phyloP scores from a whole-genome alignment of 2,329 filamentous ascomycete species.

The Trichophyton benhamiae region DNA sequence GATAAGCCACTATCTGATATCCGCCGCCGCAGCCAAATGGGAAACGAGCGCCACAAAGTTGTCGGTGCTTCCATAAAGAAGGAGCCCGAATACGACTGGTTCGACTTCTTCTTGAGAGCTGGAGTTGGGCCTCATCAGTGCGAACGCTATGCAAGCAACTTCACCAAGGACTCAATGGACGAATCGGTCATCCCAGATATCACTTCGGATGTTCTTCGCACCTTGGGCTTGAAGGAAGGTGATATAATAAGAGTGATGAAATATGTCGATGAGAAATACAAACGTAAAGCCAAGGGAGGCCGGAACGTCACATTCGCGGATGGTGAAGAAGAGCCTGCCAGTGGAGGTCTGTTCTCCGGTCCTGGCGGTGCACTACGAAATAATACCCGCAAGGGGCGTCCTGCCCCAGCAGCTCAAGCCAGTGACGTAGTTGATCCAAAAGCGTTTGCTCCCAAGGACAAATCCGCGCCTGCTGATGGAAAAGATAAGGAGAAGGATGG shows the following conservation, averaged over 20 bases:
- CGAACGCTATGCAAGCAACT: constrained; percentile 84
- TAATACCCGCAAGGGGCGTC: constrained; percentile 85
- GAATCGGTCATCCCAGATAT: constrained; percentile 87
- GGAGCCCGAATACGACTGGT: constrained; percentile 80
- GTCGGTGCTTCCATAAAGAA: constrained; percentile 26
- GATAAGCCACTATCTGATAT: constrained; percentile 88
- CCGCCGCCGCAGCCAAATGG: constrained; percentile 38
- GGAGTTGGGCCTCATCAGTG: constrained; percentile 87
- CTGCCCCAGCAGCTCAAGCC: constrained; percentile 72
- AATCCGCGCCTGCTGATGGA: constrained; percentile 35
- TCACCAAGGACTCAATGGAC: constrained; percentile 86
- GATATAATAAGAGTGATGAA: constrained; percentile 96
- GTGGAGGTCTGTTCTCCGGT: constrained; percentile 75
- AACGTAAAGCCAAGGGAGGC: constrained; percentile 47
- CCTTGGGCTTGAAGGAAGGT: constrained; percentile 84
- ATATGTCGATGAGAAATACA: constrained; percentile 67
- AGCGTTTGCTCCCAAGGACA: constrained; percentile 57
- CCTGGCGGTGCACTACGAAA: constrained; percentile 84
- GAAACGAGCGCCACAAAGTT: constrained; percentile 26
- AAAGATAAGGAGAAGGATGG: constrained; percentile 38
- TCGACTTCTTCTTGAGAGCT: constrained; percentile 90
- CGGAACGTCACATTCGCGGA: constrained; percentile 41
- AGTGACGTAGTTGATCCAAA: constrained; percentile 80
- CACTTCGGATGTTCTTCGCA: constrained; percentile 67
- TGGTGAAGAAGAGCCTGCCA: constrained; percentile 44